Base-by-base conservation (phyloP, 73 alveolate species). In the Stentor roeselii region DNA sequence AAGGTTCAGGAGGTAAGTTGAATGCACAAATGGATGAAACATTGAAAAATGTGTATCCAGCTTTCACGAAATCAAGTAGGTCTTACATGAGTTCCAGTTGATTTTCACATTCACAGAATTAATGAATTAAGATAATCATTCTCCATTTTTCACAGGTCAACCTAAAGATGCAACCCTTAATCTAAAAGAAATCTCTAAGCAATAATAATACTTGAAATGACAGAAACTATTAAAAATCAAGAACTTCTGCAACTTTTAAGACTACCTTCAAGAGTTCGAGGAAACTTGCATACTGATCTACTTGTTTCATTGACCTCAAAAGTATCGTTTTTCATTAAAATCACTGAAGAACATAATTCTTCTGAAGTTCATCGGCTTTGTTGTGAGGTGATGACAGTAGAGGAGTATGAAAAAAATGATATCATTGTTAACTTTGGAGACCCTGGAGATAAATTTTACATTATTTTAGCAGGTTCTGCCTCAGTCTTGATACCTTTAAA, bases 351-450 rank as follows among this genome's bases (percentile, higher is more conserved):
- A 34, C 80, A 67, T 11, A 67, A 67, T 21, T 67, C 80, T 1
- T 67, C 80, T 1, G 80, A 67, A 1, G 34, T 67, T 2, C 80
- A 67, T 34, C 21, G 34, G 37, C 42, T 21, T 0, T 76, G 84
- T 67, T 76, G 84, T 38, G n/a, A 21, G 21, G 3, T 37, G 21
- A 76, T 76, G 84, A n/a, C 34, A 41, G 14, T 76, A 27, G 74
- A 76, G 67, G 39, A 0, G 36, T 35, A 76, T 76, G 30, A 76
- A 30, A 21, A 32, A 27, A 32, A 38, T 1, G 60, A 76, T 39
- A 0, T 41, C 21, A 76, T 76, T 76, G 67, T 76, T 11, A 76
- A 41, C 3, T 76, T n/a, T 76, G 74, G 74, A 36, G 84, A 76
- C 1, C 21, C 14, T 27, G 84, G 84, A 21, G 15, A 15, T 0